Conservation (phyloP, 2,329 filamentous ascomycete genomes). For the Fusarium sp. region DNA sequence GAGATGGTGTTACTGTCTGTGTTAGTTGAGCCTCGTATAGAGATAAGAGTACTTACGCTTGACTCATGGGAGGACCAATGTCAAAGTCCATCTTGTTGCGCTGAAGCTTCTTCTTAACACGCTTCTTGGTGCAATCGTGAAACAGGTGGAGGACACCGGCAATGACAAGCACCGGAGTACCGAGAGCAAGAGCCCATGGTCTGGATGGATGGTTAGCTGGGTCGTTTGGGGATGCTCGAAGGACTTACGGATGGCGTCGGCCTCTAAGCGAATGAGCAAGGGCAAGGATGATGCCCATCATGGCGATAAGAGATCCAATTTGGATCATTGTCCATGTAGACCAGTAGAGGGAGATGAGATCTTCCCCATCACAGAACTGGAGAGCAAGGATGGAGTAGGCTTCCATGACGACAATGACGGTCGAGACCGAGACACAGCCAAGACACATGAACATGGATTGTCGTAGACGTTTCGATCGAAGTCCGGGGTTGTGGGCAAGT, state of each 20-base stretch:
- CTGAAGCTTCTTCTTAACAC: constrained; percentile 48
- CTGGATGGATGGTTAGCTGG: constrained; percentile 41
- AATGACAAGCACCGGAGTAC: constrained; percentile 70
- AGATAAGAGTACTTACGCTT: constrained; percentile 51
- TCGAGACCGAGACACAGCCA: constrained; percentile 58
- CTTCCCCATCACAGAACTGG: constrained; percentile 70
- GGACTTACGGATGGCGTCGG: constrained; percentile 62
- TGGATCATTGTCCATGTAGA: constrained; percentile 71
- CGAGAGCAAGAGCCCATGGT: constrained; percentile 69
- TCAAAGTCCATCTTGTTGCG: constrained; percentile 39
- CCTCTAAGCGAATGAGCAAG: constrained; percentile 62
- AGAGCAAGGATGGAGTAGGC: constrained; percentile 64
- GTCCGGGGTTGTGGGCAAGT: constrained; percentile 46
- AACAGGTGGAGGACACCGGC: constrained; percentile 64
- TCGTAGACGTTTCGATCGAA: constrained; percentile 51
- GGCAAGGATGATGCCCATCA: constrained; percentile 67
- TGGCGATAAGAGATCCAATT: constrained; percentile 68
- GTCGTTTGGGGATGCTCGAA: no score
- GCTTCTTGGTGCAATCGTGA: constrained; percentile 53
- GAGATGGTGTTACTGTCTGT: constrained; percentile 52
- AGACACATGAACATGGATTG: constrained; percentile 58
- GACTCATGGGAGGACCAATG: constrained; percentile 54
- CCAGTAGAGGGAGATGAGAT: constrained; percentile 71
- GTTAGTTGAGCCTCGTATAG: constrained; percentile 23
- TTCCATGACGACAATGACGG: constrained; percentile 63